Evolutionary conservation across 495 filamentous ascomycete genomes (phyloP), one percentile per base, ranked within the genome.

Genomic region (Parathielavia hyrcaniae): DNA sequence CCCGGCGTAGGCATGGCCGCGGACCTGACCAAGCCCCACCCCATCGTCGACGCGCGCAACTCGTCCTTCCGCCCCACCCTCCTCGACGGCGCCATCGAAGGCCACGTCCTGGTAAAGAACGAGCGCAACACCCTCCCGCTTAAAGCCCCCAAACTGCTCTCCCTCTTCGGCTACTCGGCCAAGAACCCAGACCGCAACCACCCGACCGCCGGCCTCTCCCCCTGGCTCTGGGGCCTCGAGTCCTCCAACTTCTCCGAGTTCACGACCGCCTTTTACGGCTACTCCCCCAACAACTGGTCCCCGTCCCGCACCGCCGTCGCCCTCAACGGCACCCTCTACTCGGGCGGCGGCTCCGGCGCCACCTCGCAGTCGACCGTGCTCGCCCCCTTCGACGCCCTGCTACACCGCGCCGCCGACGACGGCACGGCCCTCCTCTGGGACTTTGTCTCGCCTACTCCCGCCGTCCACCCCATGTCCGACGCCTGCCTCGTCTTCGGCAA

Each of bases 401-500:
- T 81, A 19, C 63, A 68, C 17, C 74, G 70, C 16, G 77, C 78
- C 11, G 76, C 75, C 39, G 73, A 78, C 1, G 86, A 89, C 53
- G 79, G 74, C 53, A 84, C 75, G 50, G 77, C 61, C 52, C 66
- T 75, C 39, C 75, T 69, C 70, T 86, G 68, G 77, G 79, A 75
- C 61, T 77, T 68, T 64, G 67, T 68, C 58, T 73, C 61, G 57
- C 60, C 63, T 19, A 64, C 67, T 22, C 74, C 77, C 0, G 11
- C 59, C 16, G 75, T 80, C 26, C 67, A 77, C 53, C 68, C 70
- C 19, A 70, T 73, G 16, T 79, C 86, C 19, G 86, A 90, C 61
- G 78, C 88, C 9, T 87, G 84, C 65, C 67, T 86, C 5, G 79
- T 88, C 0, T 81, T 89, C 46, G 78, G 81, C 55, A 89, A 86